phyloP scores from a whole-genome alignment of 768 basidiomycete genomes.

The Gymnopilus junonius region DNA sequence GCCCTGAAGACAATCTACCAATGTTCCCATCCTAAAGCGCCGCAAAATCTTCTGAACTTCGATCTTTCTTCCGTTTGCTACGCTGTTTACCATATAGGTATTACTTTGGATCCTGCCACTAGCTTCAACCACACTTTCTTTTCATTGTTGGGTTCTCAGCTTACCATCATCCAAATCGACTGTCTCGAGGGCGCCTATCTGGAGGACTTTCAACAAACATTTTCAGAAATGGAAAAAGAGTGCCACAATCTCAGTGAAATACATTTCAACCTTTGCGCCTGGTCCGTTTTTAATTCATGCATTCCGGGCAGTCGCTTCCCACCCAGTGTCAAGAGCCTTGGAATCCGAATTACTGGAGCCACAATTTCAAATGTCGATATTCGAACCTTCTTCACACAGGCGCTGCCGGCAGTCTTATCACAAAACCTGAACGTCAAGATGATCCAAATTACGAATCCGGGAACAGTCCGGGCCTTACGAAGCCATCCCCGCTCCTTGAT shows the following conservation, averaged over 20 bases:
- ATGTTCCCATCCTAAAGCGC: not conserved
- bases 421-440: not conserved
- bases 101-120: not conserved
- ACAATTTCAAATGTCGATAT: not conserved
- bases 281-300: not conserved
- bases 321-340: not conserved
- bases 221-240: not conserved
- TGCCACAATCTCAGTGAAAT: not conserved
- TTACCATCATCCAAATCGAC: conserved; percentile 18
- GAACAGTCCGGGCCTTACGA: not conserved
- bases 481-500: not conserved
- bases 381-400: not conserved
- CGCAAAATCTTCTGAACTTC: not conserved
- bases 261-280: not conserved
- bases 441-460: not conserved
- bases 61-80: conserved; percentile 4
- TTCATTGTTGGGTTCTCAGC: not conserved
- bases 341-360: not conserved
- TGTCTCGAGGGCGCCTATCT: not conserved
- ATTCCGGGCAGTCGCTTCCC: not conserved
- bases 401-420: not conserved
- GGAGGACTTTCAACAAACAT: not conserved
- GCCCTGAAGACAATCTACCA: conserved; percentile 12
- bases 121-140: conserved; percentile 5
- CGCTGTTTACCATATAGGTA: conserved; percentile 5